These are phyloP conservation scores for Epichloe scottii DNA, from an alignment of 2,329 filamentous ascomycete species.

Conservation along the genomic window DNA sequence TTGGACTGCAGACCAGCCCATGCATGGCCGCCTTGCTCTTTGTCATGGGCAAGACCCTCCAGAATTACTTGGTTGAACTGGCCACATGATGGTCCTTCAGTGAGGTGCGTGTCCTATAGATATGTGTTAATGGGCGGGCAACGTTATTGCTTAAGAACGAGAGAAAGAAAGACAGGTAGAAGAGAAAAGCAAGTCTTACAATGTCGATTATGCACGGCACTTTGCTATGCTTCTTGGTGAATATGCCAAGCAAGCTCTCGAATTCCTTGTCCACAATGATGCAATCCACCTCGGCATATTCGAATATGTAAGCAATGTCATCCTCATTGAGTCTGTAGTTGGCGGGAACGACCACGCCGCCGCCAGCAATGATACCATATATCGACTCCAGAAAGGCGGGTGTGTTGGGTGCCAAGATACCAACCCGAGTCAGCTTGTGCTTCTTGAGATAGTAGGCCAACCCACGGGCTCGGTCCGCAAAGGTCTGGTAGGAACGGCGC, in stretches of 20 bases:
- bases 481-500: slow-evolving; percentile 65
- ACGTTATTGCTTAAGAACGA: too few relatives aligned
- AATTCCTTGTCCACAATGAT: slow-evolving; percentile 85
- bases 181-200: slow-evolving; percentile 19
- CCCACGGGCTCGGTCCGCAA: slow-evolving; percentile 75
- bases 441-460: slow-evolving; percentile 78
- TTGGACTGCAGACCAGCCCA: slow-evolving; percentile 69
- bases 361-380: slow-evolving; percentile 74
- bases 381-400: slow-evolving; percentile 87
- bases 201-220: slow-evolving; percentile 66
- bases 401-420: slow-evolving; percentile 83
- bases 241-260: slow-evolving; percentile 54
- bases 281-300: slow-evolving; percentile 71
- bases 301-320: slow-evolving; percentile 84
- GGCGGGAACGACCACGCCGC: slow-evolving; percentile 59
- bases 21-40: slow-evolving; percentile 48
- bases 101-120: slow-evolving; percentile 61
- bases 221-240: slow-evolving; percentile 43
- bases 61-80: slow-evolving; percentile 74
- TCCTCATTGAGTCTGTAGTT: slow-evolving; percentile 60
- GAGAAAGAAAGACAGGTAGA: too few relatives aligned
- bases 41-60: slow-evolving; percentile 66
- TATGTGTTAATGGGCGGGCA: background rate
- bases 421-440: slow-evolving; percentile 62
- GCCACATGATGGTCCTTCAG: slow-evolving; percentile 59